These are phyloP conservation scores for Flaveria trinervia DNA, from an alignment of 129 eudicot genomes.

Conservation along the genomic window DNA sequence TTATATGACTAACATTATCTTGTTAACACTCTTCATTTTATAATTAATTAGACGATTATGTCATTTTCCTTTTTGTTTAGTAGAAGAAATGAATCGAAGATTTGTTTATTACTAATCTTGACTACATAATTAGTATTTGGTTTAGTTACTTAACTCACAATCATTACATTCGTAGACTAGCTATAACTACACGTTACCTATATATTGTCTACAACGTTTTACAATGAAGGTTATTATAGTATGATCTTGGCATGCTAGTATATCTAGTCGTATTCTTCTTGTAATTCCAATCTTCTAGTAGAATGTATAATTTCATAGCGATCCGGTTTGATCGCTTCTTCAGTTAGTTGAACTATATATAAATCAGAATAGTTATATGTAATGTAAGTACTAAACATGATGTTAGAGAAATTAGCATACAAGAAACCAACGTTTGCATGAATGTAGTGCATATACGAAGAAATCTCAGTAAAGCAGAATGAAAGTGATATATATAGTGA, in stretches of 20 bases:
- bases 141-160: slow-evolving; percentile 14
- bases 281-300: slow-evolving; percentile 18
- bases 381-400: not conserved
- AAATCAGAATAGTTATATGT: not conserved
- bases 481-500: slow-evolving; percentile 44
- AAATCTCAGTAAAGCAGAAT: slow-evolving; percentile 33
- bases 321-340: not conserved
- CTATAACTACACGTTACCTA: slow-evolving; percentile 27
- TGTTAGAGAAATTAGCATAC: slow-evolving; percentile 32
- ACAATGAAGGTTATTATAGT: not conserved
- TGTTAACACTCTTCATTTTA: not conserved
- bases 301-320: not conserved
- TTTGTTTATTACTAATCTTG: not conserved
- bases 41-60: not conserved
- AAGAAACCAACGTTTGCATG: slow-evolving; percentile 37
- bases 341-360: not conserved
- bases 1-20: not conserved
- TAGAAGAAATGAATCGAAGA: not conserved
- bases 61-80: not conserved
- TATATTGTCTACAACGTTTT: not conserved
- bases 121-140: not conserved
- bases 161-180: slow-evolving; percentile 2
- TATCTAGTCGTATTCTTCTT: slow-evolving; percentile 23
- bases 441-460: slow-evolving; percentile 32
- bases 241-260: slow-evolving; percentile 25